phyloP scores from a whole-genome alignment of 768 basidiomycete genomes.

The Paxillus ammoniavirescens region DNA sequence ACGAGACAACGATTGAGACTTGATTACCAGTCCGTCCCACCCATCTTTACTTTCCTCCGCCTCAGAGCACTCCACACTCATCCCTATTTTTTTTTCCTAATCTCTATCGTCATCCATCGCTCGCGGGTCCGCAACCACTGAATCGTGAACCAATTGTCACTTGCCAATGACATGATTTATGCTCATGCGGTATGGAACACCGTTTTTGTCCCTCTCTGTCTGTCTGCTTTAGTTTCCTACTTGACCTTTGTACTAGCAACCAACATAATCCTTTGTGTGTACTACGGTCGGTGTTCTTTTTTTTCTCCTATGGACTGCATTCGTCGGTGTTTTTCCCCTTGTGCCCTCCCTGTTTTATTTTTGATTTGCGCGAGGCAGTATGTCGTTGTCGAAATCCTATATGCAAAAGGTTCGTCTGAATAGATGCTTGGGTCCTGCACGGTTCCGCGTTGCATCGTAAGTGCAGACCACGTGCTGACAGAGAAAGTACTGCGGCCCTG shows the following conservation, averaged over 20 bases:
- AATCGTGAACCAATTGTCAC: conserved; percentile 4
- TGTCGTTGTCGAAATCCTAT: background rate
- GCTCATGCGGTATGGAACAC: conserved; percentile 27
- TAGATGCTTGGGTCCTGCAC: background rate
- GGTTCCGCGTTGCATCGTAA: too few species aligned
- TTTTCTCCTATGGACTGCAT: background rate
- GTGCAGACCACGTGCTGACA: background rate
- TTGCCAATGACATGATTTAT: conserved; percentile 4
- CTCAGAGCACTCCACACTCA: conserved; percentile 25
- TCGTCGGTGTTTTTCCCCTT: background rate
- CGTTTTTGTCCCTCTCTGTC: conserved; percentile 16
- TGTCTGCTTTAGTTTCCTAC: conserved; percentile 12
- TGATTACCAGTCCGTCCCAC: conserved; percentile 35
- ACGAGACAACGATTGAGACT: conserved; percentile 28
- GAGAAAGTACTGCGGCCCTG: too few species aligned
- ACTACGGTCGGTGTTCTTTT: conserved; percentile 32
- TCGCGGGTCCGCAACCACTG: background rate
- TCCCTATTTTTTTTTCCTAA: conserved; percentile 17
- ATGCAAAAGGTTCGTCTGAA: conserved; percentile 11
- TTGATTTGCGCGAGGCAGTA: background rate
- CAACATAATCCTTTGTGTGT: conserved; percentile 18
- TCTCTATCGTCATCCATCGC: conserved; percentile 8
- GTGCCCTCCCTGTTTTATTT: background rate
- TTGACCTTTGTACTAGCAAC: conserved; percentile 22
- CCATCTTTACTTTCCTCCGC: conserved; percentile 29